phyloP scores from a whole-genome alignment of 176 grass and related monocot species.

The Avena eriantha region DNA sequence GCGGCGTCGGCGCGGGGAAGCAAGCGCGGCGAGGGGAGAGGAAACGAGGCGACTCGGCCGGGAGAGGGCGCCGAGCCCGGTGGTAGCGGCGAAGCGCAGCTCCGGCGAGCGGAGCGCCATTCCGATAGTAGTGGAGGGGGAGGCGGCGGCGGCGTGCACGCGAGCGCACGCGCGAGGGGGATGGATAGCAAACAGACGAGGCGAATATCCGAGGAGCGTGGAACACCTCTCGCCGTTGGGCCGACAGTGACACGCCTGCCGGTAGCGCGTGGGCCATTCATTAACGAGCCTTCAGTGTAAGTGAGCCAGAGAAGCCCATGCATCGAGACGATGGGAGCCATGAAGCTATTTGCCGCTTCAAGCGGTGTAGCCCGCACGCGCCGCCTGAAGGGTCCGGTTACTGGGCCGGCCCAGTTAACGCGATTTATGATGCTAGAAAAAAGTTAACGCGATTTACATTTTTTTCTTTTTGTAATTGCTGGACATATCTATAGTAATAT shows the following conservation, averaged over 20 bases:
- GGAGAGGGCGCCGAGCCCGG: conserved; percentile 58
- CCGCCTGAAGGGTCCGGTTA: too few species aligned
- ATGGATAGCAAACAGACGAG: conserved; percentile 23
- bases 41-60: conserved; percentile 34
- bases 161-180: conserved; percentile 23
- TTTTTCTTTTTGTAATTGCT: too few species aligned
- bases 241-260: neutral
- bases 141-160: conserved; percentile 30
- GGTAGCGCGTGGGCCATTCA: neutral
- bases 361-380: too few species aligned
- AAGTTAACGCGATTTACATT: too few species aligned
- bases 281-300: neutral
- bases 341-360: too few species aligned
- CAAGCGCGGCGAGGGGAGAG: conserved; percentile 45
- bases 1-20: conserved; percentile 56
- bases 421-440: too few species aligned
- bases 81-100: conserved; percentile 51
- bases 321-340: neutral
- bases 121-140: neutral
- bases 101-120: conserved; percentile 74
- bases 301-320: neutral
- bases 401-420: too few species aligned
- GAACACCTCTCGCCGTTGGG: neutral
- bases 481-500: too few species aligned
- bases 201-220: conserved; percentile 27